These are phyloP conservation scores for Pseudozyma pruni DNA, from an alignment of 1,284 basidiomycete species.

Conservation along the genomic window DNA sequence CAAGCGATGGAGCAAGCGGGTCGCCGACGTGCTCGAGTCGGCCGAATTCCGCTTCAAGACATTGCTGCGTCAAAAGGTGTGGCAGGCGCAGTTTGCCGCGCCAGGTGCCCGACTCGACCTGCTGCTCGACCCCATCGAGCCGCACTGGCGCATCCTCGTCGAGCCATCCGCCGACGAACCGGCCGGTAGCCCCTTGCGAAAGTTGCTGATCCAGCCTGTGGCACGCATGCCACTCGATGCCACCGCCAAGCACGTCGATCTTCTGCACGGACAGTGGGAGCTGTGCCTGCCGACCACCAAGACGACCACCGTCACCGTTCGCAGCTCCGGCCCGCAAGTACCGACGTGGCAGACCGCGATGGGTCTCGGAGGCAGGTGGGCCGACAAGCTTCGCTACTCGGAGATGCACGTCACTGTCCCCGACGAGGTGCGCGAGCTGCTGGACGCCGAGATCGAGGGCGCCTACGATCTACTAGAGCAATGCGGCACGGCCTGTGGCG, in stretches of 20 bases:
- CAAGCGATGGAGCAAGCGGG: conserved; percentile 77
- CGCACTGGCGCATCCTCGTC: conserved; percentile 83
- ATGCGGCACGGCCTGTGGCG: conserved; percentile 87
- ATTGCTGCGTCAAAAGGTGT: conserved; percentile 77
- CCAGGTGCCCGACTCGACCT: conserved; percentile 79
- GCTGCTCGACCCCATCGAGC: conserved; percentile 78
- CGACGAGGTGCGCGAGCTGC: conserved; percentile 70
- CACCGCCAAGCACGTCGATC: conserved; percentile 54
- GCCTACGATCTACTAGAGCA: conserved; percentile 81
- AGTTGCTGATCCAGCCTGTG: conserved; percentile 78
- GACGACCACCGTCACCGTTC: conserved; percentile 74
- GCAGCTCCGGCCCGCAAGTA: conserved; percentile 78
- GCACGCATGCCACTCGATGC: conserved; percentile 75
- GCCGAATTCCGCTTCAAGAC: conserved; percentile 56
- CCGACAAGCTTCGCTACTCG: conserved; percentile 77
- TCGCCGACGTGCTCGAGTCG: conserved; percentile 74
- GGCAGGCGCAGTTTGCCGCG: conserved; percentile 84
- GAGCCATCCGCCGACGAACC: conserved; percentile 77
- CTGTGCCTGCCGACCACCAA: conserved; percentile 78
- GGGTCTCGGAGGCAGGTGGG: conserved; percentile 79
- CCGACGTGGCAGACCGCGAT: conserved; percentile 86
- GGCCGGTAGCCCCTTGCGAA: conserved; percentile 82
- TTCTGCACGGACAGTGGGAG: conserved; percentile 83
- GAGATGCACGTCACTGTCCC: conserved; percentile 76
- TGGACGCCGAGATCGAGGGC: conserved; percentile 85